Evolutionary conservation across 805 yeast species (phyloP).

Genomic region (Wickerhamiella kurtzmanii): DNA sequence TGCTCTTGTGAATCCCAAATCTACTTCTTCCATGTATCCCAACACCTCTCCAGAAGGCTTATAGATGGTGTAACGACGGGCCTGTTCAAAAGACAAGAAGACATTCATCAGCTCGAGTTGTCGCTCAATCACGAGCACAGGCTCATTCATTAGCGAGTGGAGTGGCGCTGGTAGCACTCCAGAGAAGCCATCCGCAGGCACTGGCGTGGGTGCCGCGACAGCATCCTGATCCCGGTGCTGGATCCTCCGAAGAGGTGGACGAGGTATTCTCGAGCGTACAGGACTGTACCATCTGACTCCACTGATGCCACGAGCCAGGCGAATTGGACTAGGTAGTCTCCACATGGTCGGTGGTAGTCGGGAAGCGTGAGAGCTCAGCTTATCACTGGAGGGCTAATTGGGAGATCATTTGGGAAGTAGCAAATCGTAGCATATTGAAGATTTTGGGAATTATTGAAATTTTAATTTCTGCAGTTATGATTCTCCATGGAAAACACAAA

Average conservation of each 20-base stretch:
- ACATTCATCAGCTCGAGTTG: constrained; percentile 81
- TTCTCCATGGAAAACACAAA: no score
- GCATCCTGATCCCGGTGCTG: neutral
- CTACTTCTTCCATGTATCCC: constrained; percentile 76
- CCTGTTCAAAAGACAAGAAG: constrained; percentile 82
- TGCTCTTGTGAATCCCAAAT: constrained; percentile 50
- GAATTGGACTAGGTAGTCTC: neutral
- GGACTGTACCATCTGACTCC: constrained; percentile 2
- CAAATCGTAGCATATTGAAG: neutral
- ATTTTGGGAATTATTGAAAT: neutral
- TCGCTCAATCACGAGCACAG: constrained; percentile 76
- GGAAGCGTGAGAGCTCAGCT: neutral
- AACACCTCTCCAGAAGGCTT: constrained; percentile 59
- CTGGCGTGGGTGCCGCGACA: neutral
- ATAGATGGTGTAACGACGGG: constrained; percentile 59
- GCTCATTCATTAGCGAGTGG: constrained; percentile 52
- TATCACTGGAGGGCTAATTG: no score
- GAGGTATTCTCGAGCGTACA: neutral
- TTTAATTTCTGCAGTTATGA: no score
- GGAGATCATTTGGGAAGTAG: neutral
- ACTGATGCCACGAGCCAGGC: neutral
- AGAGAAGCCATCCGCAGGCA: neutral
- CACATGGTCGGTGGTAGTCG: neutral
- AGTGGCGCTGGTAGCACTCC: constrained; percentile 29
- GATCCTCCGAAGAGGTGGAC: neutral